These are phyloP conservation scores for Choiromyces venosus DNA, from an alignment of 495 filamentous ascomycete species.

Conservation along the genomic window DNA sequence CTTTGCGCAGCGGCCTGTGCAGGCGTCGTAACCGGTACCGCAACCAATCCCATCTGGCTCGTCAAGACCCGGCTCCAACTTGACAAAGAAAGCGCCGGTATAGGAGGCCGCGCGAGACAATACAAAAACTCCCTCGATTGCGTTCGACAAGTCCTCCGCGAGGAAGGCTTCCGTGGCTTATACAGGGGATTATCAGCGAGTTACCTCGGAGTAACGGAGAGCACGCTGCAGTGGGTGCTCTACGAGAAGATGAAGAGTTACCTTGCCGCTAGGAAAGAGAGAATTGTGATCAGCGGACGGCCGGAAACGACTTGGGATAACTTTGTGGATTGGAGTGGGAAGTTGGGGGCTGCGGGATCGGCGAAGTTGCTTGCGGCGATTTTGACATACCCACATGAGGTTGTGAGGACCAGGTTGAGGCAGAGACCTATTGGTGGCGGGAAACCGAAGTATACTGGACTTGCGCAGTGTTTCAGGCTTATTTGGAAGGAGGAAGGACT, in stretches of 20 bases:
- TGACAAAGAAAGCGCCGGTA: constrained; percentile 60
- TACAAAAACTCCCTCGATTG: constrained; percentile 84
- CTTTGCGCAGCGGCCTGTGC: constrained; percentile 65
- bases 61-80: constrained; percentile 86
- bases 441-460: constrained; percentile 70
- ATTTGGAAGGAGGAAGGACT: constrained; percentile 82
- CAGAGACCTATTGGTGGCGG: constrained; percentile 72
- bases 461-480: constrained; percentile 73
- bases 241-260: constrained; percentile 77
- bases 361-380: constrained; percentile 77
- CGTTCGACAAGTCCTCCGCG: constrained; percentile 63
- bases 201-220: constrained; percentile 80
- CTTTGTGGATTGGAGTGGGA: constrained; percentile 62
- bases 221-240: constrained; percentile 77
- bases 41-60: constrained; percentile 89
- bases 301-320: constrained; percentile 58
- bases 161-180: constrained; percentile 70
- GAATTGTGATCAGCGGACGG: constrained; percentile 51
- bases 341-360: constrained; percentile 66
- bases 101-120: constrained; percentile 48
- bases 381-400: constrained; percentile 84
- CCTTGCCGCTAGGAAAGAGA: constrained; percentile 55
- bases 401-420: constrained; percentile 72
- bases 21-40: constrained; percentile 74
- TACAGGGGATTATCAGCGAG: constrained; percentile 84